Evolutionary conservation across 805 yeast genomes (phyloP), one percentile per base, ranked within the genome.

Genomic region (Cyberlindnera euphorbiiphila): DNA sequence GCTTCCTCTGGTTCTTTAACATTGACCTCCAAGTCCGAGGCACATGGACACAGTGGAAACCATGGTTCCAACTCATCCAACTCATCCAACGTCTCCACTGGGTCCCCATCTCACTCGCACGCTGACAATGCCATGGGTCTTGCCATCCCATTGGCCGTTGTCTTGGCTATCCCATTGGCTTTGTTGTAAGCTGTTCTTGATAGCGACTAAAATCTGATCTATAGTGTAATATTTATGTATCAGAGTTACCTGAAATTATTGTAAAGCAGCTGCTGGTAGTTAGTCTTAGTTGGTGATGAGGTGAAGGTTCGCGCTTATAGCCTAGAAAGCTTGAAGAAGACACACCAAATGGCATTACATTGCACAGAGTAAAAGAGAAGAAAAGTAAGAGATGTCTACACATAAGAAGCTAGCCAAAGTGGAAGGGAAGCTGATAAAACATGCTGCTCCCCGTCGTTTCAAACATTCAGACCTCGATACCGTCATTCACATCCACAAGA

Each of bases 401-500:
- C 24, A 21, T 11, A 6, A 27, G 20, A 31, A 31, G n/a, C 34
- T 31, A 5, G 9, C 5, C 11, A 31, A 31, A 15, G 39, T 62
- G 12, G 47, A 56, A 27, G 71, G 65, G 14, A 68, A 56, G 32
- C 62, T 64, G 7, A 66, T 75, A 34, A 78, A 72, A 52, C 85
- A 81, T 52, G 65, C 76, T 12, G 72, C 83, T 4, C 72, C 76
- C 12, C 59, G 65, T 11, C 47, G 52, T 16, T 62, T 72, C 54
- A 56, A 68, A 34, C 61, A 65, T 48, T 62, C 69, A 17, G 71
- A 74, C 42, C 42, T 66, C 28, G 68, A 71, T 16, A 66, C 76
- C 0, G 67, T 72, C 3, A 60, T 84, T 9, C 72, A 74, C 41
- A 66, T 87, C 25, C 82, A 84, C 46, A 59, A 81, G 1, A 57